Percentiles rank a stretch among this genome's conserved stretches.
phyloP scores from a whole-genome alignment of 2,329 filamentous ascomycete species.

The Penicillium paneum region DNA sequence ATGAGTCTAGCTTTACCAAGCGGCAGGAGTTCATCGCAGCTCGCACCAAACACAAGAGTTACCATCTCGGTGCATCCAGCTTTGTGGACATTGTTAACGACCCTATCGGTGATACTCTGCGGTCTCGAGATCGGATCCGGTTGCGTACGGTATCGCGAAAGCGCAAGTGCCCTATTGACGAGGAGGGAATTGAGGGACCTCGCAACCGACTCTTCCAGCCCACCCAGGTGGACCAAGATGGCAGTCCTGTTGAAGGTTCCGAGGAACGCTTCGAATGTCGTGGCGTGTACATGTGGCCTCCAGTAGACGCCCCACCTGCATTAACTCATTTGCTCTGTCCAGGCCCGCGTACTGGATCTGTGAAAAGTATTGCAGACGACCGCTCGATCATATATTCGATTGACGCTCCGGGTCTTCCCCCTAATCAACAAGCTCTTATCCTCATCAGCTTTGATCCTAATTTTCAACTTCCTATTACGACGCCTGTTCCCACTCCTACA shows the following conservation, averaged over 20 bases:
- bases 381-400: conserved; percentile 42
- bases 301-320: conserved; percentile 37
- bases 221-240: conserved; percentile 26
- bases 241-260: conserved; percentile 29
- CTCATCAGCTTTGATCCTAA: conserved; percentile 42
- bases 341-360: conserved; percentile 28
- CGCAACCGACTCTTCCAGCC: conserved; percentile 29
- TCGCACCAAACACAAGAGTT: conserved; percentile 44
- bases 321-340: conserved; percentile 42
- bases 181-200: conserved; percentile 26
- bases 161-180: conserved; percentile 39
- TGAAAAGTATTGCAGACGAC: conserved; percentile 40
- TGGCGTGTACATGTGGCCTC: conserved; percentile 43
- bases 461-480: conserved; percentile 26
- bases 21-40: conserved; percentile 44
- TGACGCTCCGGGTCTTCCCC: conserved; percentile 23
- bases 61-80: conserved; percentile 40
- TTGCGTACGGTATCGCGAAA: conserved; percentile 44
- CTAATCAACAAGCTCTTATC: conserved; percentile 32
- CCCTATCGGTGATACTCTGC: conserved; percentile 27
- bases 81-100: conserved; percentile 47
- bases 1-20: conserved; percentile 22
- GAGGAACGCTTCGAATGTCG: conserved; percentile 42
- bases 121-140: conserved; percentile 39
- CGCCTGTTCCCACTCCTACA: background rate